Base-by-base conservation (phyloP, 2,329 filamentous ascomycete species). In the Xylogone sp. region DNA sequence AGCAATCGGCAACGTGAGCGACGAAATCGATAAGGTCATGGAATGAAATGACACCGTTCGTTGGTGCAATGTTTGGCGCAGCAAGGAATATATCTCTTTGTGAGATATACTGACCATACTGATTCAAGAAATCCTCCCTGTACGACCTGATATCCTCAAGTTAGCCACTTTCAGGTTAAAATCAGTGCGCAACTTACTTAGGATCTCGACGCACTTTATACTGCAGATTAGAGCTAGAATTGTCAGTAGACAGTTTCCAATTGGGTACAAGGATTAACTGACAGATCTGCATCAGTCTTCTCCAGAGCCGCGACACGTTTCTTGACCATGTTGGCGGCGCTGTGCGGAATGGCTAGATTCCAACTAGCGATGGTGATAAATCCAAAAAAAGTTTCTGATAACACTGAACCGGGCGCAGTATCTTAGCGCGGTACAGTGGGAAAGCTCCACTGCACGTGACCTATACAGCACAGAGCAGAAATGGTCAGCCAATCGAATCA, bases 11-110 rank as follows among this genome's bases (percentile, higher is more conserved):
- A 55, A 95, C 88, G 71, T 99, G 94, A 19, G 92, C 86, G 61
- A 97, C 86, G 62, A 99, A 88, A 65, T 97, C 93, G 62, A 99
- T 88, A 60, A 96, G 81, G 65, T 97, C 92, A 63, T 88, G 86
- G 62, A 99, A 87, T 12, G 90, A 90, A 50, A 94, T 84, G 52
- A 93, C 77, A 45, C 90, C 89, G 44, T 86, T 86, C 62, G 87
- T 82, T 50, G 89, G 88, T 48, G 88, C 86, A 9, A 87, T 87
- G 13, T 85, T 78, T 5, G 94, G 94, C 45, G 90, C 88, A 42
- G 87, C 82, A 63, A 96, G 79, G 72, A 97, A 97, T 61, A 97
- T 90, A 65, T 96, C 90, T 54, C 89, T 84, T 67, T 96, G 88
- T 21, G 89, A 87, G 68, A 92, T 86, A 79, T 97, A 97, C 69